Evolutionary conservation across 306 rosid species (phyloP).

Genomic region (Acmispon strigosus): DNA sequence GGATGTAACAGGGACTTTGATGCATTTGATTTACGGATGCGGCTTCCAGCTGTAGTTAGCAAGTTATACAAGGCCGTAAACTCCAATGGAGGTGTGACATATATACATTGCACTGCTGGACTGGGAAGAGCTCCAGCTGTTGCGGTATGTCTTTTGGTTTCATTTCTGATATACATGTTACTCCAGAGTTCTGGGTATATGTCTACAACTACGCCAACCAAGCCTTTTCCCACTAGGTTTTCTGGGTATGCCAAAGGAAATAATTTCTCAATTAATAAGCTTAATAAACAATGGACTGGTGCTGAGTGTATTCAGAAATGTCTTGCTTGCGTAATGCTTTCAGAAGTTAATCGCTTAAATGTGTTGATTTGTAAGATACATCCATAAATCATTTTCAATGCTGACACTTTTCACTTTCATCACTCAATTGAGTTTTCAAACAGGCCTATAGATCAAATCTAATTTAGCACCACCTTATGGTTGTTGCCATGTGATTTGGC

Average conservation of each 20-base stretch:
- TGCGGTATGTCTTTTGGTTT: constrained; percentile 46
- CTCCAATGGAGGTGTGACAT: constrained; percentile 79
- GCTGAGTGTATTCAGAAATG: background rate
- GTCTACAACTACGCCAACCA: too few relatives aligned
- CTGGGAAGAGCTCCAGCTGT: constrained; percentile 97
- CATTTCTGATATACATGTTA: background rate
- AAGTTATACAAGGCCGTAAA: constrained; percentile 69
- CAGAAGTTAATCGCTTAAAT: background rate
- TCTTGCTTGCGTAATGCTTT: background rate
- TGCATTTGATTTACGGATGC: constrained; percentile 68
- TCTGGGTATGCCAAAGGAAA: constrained; percentile 4
- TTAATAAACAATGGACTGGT: background rate
- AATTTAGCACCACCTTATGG: background rate
- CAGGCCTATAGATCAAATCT: background rate
- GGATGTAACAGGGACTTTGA: constrained; percentile 79
- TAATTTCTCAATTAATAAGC: background rate
- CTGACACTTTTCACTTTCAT: background rate
- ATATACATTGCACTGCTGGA: constrained; percentile 98
- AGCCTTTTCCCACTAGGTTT: background rate
- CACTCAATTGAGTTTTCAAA: background rate
- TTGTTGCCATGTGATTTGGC: background rate
- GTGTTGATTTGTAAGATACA: background rate
- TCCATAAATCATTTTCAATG: background rate
- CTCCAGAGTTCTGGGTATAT: background rate
- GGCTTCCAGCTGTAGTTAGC: constrained; percentile 78